Evolutionary conservation across 2,329 filamentous ascomycete genomes (phyloP).

Genomic region (Ceratocystis smalleyi): DNA sequence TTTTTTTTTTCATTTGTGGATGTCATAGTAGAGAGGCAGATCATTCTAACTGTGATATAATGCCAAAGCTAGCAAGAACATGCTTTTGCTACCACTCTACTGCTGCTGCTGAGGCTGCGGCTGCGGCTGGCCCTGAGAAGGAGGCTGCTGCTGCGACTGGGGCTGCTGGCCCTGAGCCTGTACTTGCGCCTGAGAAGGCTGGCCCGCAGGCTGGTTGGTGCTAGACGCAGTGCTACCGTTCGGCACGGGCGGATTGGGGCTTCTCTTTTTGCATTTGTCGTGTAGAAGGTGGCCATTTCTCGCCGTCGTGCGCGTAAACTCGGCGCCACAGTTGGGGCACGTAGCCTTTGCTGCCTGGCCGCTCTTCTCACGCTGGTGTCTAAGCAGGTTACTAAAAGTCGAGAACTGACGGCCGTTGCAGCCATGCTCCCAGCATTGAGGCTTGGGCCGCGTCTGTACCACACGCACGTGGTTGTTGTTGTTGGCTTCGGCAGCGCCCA

Average conservation of each 20-base stretch:
- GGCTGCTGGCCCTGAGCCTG: neutral
- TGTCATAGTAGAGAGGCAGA: neutral
- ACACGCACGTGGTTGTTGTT: constrained; percentile 43
- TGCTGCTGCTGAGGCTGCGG: neutral
- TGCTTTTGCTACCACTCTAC: neutral
- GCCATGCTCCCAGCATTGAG: constrained; percentile 92
- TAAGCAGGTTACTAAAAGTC: constrained; percentile 84
- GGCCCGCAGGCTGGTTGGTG: neutral
- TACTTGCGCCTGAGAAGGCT: neutral
- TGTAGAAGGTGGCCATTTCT: constrained; percentile 73
- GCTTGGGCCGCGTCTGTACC: constrained; percentile 69
- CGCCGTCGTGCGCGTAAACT: constrained; percentile 79
- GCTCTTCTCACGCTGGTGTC: constrained; percentile 88
- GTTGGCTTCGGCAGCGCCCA: constrained; percentile 9
- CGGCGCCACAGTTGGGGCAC: constrained; percentile 80
- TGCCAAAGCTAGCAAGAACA: neutral
- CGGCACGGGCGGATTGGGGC: constrained; percentile 2
- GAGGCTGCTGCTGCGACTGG: neutral
- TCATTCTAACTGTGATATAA: too few relatives aligned
- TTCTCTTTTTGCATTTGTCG: constrained; percentile 72
- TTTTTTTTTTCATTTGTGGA: neutral
- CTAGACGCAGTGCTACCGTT: constrained; percentile 5
- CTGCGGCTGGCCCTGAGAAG: neutral
- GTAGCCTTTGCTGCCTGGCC: constrained; percentile 77
- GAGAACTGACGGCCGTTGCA: constrained; percentile 93